Evolutionary conservation across 345 rosid species (phyloP), one percentile per base, ranked within the genome.

Genomic region (Ricinus communis): DNA sequence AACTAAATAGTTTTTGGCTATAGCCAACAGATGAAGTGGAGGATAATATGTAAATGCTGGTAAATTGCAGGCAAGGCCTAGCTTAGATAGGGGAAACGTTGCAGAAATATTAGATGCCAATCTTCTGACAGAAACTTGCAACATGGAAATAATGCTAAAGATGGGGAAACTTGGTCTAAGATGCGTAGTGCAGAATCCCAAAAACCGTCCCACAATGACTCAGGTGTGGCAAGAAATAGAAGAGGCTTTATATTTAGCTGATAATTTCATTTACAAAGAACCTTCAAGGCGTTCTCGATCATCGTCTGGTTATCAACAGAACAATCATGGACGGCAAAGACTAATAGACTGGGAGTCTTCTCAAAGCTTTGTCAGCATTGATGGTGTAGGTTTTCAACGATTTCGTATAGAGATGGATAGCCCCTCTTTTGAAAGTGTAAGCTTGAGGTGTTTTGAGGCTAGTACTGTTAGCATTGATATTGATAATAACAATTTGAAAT

Each of bases 391-490:
- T n/a, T 77, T 79, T 19, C 86, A 85, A n/a, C 83, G 73, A 68
- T 89, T 89, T 71, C 80, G n/a, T 0, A 68, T 85, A 16, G 88
- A 87, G 27, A 71, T 85, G 85, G 94, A 87, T 38, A 76, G 81
- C 47, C 6, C 71, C 56, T 84, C 81, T 0, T 78, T 81, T 68
- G 80, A 66, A 49, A 79, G 79, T 53, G 24, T 73, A 16, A 77
- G 84, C 83, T 52, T 85, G 51, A 79, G 82, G 80, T 74, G 82
- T 70, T 79, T 89, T 18, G 87, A 85, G 66, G 57, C 55, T 19
- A 21, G 62, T 8, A 84, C 75, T 62, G 13, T 75, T 60, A 67
- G 81, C 75, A 31, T 84, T 45, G 84, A 85, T 41, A 59, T 69
- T 61, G 82, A 80, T 70, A 52, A 61, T 65, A 66, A 45, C 63